phyloP scores from a whole-genome alignment of 2,329 filamentous ascomycete genomes.

The Penicillium glabrum region DNA sequence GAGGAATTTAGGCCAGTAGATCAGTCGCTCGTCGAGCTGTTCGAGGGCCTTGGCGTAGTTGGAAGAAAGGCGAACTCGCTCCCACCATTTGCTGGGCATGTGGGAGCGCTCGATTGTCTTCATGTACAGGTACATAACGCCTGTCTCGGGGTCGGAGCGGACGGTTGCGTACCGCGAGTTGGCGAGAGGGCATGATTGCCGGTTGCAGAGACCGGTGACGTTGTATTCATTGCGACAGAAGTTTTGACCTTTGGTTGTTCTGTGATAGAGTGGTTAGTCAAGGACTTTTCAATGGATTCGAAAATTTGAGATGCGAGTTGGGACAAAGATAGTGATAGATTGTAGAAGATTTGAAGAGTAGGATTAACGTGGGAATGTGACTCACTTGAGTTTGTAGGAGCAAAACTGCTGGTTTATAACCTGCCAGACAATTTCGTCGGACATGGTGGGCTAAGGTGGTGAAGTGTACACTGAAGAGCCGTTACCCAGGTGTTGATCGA shows the following conservation, averaged over 20 bases:
- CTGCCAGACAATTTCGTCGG: slow-evolving; percentile 96
- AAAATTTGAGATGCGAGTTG: slow-evolving; percentile 3
- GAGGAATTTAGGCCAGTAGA: slow-evolving; percentile 94
- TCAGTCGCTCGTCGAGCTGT: slow-evolving; percentile 80
- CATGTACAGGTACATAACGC: slow-evolving; percentile 91
- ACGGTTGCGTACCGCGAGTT: slow-evolving; percentile 93
- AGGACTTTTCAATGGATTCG: background rate
- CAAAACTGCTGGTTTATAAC: slow-evolving; percentile 96
- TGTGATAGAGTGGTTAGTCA: slow-evolving; percentile 32
- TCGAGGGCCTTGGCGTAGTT: slow-evolving; percentile 90
- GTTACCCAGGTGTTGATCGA: slow-evolving; percentile 18
- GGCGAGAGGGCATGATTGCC: slow-evolving; percentile 85
- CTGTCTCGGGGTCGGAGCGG: slow-evolving; percentile 75
- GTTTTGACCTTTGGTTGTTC: slow-evolving; percentile 80
- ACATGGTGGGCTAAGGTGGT: slow-evolving; percentile 46
- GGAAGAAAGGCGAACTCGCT: slow-evolving; percentile 81
- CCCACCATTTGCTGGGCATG: slow-evolving; percentile 90
- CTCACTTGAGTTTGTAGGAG: slow-evolving; percentile 88
- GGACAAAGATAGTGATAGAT: slow-evolving; percentile 1
- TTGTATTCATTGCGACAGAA: slow-evolving; percentile 98
- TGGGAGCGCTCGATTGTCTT: slow-evolving; percentile 89
- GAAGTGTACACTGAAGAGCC: slow-evolving; percentile 18
- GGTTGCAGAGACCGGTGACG: slow-evolving; percentile 77
- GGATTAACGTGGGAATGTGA: slow-evolving; percentile 5
- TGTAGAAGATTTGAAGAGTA: slow-evolving; percentile 1